These are phyloP conservation scores for Nepenthes gracilis DNA, from an alignment of 148 eudicot species.

Conservation along the genomic window DNA sequence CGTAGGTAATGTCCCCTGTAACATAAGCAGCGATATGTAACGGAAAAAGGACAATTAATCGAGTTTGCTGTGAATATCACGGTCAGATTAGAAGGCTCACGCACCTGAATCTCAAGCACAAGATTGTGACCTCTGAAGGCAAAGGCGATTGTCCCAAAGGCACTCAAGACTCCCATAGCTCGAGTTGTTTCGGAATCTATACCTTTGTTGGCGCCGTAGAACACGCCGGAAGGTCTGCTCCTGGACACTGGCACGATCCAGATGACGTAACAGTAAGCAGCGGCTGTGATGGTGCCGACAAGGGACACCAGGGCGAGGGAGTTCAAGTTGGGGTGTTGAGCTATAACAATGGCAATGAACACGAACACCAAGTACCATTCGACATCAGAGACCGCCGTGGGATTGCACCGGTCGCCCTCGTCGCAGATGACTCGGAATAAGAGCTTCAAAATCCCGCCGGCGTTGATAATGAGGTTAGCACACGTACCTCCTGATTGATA, in stretches of 20 bases:
- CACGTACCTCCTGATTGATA: constrained; percentile 69
- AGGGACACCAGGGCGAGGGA: constrained; percentile 37
- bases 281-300: constrained; percentile 33
- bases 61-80: no score
- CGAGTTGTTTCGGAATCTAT: neutral
- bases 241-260: constrained; percentile 26
- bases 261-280: constrained; percentile 26
- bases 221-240: constrained; percentile 6
- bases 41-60: no score
- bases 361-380: constrained; percentile 49
- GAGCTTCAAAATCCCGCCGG: constrained; percentile 30
- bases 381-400: constrained; percentile 14
- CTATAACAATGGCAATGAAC: constrained; percentile 26
- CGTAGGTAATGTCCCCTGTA: constrained; percentile 57
- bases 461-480: constrained; percentile 28
- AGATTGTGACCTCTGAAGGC: constrained; percentile 75
- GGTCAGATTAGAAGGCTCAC: neutral
- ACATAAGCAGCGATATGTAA: neutral
- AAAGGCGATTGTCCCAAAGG: constrained; percentile 35
- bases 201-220: neutral
- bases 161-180: constrained; percentile 19
- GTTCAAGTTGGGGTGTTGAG: constrained; percentile 50
- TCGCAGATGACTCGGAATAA: constrained; percentile 27
- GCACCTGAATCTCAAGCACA: constrained; percentile 64
- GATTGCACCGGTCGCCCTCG: constrained; percentile 7